These are phyloP conservation scores for Hypsizygus ulmarius DNA, from an alignment of 1,284 basidiomycete species.

Conservation along the genomic window DNA sequence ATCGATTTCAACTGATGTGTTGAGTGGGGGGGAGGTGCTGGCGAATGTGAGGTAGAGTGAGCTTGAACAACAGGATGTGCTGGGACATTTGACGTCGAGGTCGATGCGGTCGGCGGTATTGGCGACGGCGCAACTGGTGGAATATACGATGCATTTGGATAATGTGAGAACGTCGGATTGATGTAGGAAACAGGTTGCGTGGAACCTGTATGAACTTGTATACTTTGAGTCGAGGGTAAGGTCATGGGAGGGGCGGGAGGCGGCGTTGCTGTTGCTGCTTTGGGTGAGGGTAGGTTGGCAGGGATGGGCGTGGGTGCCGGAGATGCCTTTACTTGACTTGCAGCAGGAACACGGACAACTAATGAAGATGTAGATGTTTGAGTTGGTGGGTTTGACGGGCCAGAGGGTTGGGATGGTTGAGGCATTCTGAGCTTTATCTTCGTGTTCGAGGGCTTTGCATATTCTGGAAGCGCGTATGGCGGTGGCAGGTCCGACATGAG, in stretches of 20 bases:
- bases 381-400: constrained; percentile 16
- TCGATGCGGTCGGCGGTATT: constrained; percentile 19
- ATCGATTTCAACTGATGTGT: constrained; percentile 49
- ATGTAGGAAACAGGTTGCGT: constrained; percentile 27
- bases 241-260: constrained; percentile 14
- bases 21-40: constrained; percentile 40
- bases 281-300: constrained; percentile 24
- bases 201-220: constrained; percentile 8
- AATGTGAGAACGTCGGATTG: constrained; percentile 36
- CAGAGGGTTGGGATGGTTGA: constrained; percentile 28
- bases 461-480: constrained; percentile 59
- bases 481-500: constrained; percentile 74
- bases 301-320: constrained; percentile 21
- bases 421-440: constrained; percentile 73
- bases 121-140: constrained; percentile 27
- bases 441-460: constrained; percentile 47
- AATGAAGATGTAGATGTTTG: constrained; percentile 19
- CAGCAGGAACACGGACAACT: constrained; percentile 34
- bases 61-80: constrained; percentile 12
- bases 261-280: constrained; percentile 22
- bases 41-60: constrained; percentile 42
- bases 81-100: constrained; percentile 20
- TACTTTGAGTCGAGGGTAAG: constrained; percentile 4
- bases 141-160: constrained; percentile 47
- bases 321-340: constrained; percentile 22